A percentile compares a stretch with the other conserved stretches of the same genome.
phyloP scores from a whole-genome alignment of 2,329 filamentous ascomycete species.

The Dactylellina haptotyla region DNA sequence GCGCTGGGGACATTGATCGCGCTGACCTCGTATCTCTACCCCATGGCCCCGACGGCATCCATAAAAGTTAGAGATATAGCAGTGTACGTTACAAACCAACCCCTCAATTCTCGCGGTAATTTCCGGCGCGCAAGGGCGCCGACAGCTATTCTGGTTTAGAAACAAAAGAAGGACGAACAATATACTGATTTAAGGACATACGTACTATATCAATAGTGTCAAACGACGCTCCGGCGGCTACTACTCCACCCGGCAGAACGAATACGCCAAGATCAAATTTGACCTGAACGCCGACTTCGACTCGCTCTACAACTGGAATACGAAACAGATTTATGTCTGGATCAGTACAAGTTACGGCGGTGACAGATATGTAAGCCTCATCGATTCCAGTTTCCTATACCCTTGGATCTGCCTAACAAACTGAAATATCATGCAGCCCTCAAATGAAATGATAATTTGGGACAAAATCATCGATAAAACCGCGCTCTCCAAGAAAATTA shows the following conservation, averaged over 20 bases:
- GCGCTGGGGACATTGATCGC: slow-evolving; percentile 82
- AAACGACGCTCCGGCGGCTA: slow-evolving; percentile 89
- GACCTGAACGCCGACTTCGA: slow-evolving; percentile 88
- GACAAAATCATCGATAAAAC: slow-evolving; percentile 84
- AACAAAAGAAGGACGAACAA: background rate
- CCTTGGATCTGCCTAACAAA: slow-evolving; percentile 62
- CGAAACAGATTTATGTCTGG: slow-evolving; percentile 97
- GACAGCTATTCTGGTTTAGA: background rate
- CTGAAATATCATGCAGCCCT: slow-evolving; percentile 60
- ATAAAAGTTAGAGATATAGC: slow-evolving; percentile 80
- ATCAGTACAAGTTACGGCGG: slow-evolving; percentile 77
- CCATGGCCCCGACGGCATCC: slow-evolving; percentile 72
- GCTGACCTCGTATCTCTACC: slow-evolving; percentile 76
- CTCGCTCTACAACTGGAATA: slow-evolving; percentile 98
- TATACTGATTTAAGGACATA: background rate
- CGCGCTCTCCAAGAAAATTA: slow-evolving; percentile 71
- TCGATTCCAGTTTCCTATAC: background rate
- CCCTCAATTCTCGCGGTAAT: background rate
- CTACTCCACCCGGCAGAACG: slow-evolving; percentile 90
- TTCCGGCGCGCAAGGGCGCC: background rate
- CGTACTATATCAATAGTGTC: slow-evolving; percentile 67
- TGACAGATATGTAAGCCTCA: slow-evolving; percentile 54
- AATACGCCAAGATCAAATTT: slow-evolving; percentile 95
- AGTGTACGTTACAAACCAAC: slow-evolving; percentile 71
- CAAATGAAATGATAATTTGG: slow-evolving; percentile 89